Base-by-base conservation (phyloP, 306 rosid genomes). In the Cyamopsis tetragonoloba region DNA sequence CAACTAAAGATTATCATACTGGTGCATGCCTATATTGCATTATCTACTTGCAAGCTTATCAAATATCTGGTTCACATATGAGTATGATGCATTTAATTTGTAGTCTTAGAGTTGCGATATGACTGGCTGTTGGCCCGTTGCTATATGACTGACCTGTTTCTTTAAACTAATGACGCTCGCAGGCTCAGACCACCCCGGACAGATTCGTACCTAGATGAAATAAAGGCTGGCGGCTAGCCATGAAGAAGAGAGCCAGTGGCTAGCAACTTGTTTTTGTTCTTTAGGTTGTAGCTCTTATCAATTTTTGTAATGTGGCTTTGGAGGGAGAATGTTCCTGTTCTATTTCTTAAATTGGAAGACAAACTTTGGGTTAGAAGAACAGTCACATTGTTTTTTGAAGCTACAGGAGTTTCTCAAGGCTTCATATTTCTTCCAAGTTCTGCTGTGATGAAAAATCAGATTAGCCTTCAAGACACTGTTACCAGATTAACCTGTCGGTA, bases 111-210 rank as follows among this genome's bases (percentile, higher is more conserved):
- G 38, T 3, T 46, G 38, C 44, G 31, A 24, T 47, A 34, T 68
- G 28, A 14, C 44, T 75, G 31, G 47, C 59, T 15, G 18, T 57
- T 39, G 55, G 31, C 46, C 59, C 20, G 18, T 57, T 39, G 55
- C 8, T 42, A 48, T 61, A 4, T 47, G n/a, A n/a, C n/a, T n/a
- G n/a, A n/a, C n/a, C n/a, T n/a, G 15, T 56, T 67, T 68, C 51
- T 68, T 14, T 68, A n/a, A 62, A 75, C 43, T 59, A 14, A 70
- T 81, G 62, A 35, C 81, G 82, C 84, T 79, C 42, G 51, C 91
- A 85, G 84, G 71, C 62, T 73, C 77, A 71, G 55, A 77, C 65
- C 15, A 47, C 78, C 9, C 76, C 78, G 17, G 75, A 48, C 53
- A 69, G 83, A 70, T 43, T 54, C 59, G 18, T 51, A 26, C 14